Evolutionary conservation across 1,139 yeast species (phyloP).

Genomic region (Eremothecium cymbalariae): DNA sequence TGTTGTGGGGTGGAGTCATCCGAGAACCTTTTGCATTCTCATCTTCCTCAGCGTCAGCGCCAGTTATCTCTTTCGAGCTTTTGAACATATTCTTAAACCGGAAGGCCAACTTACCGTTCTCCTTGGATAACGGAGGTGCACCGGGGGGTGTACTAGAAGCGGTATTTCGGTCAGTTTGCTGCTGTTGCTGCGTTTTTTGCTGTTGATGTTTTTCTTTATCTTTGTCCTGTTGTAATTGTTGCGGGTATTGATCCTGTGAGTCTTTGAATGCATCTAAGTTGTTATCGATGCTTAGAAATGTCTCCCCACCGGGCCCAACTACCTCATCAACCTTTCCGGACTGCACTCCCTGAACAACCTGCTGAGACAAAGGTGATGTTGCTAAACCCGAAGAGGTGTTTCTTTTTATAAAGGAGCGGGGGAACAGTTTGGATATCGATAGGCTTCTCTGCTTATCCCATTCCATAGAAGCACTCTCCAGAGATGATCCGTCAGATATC

Average conservation of each 20-base stretch:
- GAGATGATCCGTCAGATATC: conserved; percentile 8
- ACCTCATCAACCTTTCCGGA: neutral
- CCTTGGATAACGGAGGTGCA: conserved; percentile 1
- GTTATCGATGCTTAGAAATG: too few species aligned
- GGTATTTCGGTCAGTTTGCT: too few species aligned
- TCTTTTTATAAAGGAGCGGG: conserved; percentile 24
- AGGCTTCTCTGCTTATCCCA: conserved; percentile 22
- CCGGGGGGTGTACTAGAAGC: too few species aligned
- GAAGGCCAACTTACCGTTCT: conserved; percentile 4
- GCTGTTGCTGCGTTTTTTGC: too few species aligned
- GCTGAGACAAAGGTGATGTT: neutral
- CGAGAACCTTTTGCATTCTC: neutral
- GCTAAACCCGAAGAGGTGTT: neutral
- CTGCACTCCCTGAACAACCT: neutral
- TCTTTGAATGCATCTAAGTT: too few species aligned
- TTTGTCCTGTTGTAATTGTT: too few species aligned
- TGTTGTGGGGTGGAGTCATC: neutral
- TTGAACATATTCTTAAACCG: conserved; percentile 7
- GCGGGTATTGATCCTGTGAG: too few species aligned
- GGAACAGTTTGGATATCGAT: conserved; percentile 26
- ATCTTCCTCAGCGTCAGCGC: neutral
- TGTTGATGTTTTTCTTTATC: too few species aligned
- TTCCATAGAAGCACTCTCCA: neutral
- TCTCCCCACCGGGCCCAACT: neutral
- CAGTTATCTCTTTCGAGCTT: neutral